Percentiles rank a stretch among this genome's conserved stretches.
Evolutionary conservation across 164 flowering plant species (phyloP).

Genomic region (Cinnamomum chago): DNA sequence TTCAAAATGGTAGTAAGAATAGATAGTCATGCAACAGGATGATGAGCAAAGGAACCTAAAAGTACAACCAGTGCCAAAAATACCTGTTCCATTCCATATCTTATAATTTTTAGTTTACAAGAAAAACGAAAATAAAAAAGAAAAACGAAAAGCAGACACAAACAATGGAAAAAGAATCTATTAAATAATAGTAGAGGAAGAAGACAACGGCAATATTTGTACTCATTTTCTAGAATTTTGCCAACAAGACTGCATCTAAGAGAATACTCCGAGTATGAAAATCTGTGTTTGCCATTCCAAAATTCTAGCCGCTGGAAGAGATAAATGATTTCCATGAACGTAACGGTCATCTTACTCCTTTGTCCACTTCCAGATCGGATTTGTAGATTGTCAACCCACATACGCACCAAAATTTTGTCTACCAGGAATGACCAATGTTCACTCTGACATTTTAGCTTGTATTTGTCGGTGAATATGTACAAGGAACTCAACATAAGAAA

Average conservation of each 20-base stretch:
- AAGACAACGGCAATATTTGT: neutral
- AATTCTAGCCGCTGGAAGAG: neutral
- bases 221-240: neutral
- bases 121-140: too few relatives aligned
- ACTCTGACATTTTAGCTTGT: conserved; percentile 65
- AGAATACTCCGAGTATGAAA: neutral
- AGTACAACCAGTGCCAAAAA: too few relatives aligned
- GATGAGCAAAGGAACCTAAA: too few relatives aligned
- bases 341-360: neutral
- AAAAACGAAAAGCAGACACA: too few relatives aligned
- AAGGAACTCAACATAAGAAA: conserved; percentile 82
- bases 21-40: too few relatives aligned
- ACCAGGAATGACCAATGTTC: conserved; percentile 12
- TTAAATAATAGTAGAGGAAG: neutral
- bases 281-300: neutral
- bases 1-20: too few relatives aligned
- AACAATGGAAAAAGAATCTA: neutral
- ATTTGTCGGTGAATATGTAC: conserved; percentile 85
- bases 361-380: neutral
- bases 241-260: neutral
- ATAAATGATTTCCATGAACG: neutral
- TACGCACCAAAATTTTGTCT: neutral
- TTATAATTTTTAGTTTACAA: too few relatives aligned
- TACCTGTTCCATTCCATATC: too few relatives aligned
- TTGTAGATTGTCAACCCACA: neutral